These are phyloP conservation scores for Effrenium voratum DNA, from an alignment of 73 alveolate genomes.

Conservation along the genomic window DNA sequence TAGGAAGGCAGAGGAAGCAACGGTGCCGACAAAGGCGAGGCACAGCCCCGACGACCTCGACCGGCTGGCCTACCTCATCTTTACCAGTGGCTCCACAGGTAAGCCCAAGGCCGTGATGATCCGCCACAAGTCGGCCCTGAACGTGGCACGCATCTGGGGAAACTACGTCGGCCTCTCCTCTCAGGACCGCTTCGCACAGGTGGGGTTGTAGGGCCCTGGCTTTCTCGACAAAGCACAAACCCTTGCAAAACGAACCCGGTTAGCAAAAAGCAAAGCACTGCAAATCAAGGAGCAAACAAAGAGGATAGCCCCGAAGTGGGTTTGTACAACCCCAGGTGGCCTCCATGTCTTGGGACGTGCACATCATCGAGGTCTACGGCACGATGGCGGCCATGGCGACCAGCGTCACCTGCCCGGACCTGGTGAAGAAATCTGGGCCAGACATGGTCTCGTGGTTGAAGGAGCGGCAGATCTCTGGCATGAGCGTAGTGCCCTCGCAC, in stretches of 20 bases:
- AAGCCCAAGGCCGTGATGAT: slow-evolving; percentile 72
- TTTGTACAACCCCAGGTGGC: slow-evolving; percentile 62
- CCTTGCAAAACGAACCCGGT: too few species aligned
- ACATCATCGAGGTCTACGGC: slow-evolving; percentile 42
- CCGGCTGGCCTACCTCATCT: not conserved
- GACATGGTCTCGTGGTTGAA: slow-evolving; percentile 15
- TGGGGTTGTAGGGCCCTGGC: too few species aligned
- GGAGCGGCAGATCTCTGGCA: slow-evolving; percentile 57
- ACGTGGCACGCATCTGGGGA: slow-evolving; percentile 58
- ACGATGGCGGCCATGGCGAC: slow-evolving; percentile 54
- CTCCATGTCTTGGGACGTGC: slow-evolving; percentile 68
- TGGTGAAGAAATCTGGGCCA: slow-evolving; percentile 29
- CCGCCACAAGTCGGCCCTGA: slow-evolving; percentile 64
- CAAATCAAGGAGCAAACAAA: too few species aligned
- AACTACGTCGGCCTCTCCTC: slow-evolving; percentile 36
- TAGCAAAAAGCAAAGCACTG: too few species aligned
- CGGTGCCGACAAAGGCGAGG: not conserved
- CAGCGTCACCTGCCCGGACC: slow-evolving; percentile 54
- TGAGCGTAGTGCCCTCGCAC: slow-evolving; percentile 56
- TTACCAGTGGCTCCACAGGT: slow-evolving; percentile 46
- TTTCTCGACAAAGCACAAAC: too few species aligned
- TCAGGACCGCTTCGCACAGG: slow-evolving; percentile 55
- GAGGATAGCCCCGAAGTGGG: too few species aligned
- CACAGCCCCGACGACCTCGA: slow-evolving; percentile 9
- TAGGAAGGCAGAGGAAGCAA: slow-evolving; percentile 31